Base-by-base conservation (phyloP, 2,329 filamentous ascomycete species). In the Pseudocercospora ulei region DNA sequence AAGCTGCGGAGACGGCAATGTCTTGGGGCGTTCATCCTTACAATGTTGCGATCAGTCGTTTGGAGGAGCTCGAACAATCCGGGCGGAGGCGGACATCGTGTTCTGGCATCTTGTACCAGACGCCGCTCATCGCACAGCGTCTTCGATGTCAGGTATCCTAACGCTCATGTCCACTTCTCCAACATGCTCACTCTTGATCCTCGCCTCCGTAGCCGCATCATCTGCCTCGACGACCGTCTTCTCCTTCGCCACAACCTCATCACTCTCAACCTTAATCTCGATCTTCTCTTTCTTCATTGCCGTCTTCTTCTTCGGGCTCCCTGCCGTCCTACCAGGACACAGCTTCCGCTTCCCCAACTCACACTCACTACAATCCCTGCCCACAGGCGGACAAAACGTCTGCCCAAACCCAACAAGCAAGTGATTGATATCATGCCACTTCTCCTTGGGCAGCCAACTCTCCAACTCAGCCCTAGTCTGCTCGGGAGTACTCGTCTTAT, bases 341-440 rank as follows among this genome's bases (percentile, higher is more conserved):
- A 96, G 61, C 3, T 83, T 83, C 19, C 69, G 69, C 12, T 80
- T 66, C 0, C 83, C 83, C 33, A 96, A 64, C 48, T 82, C 80
- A 63, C 90, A 98, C 33, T 90, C 80, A 11, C 84, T 86, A 63
- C 90, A 98, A 51, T 72, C 76, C 47, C 79, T 70, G 0, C 82
- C 83, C 1, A 88, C 75, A 1, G 86, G 85, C 47, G 85, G 65
- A 58, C 87, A 95, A 13, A 90, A 76, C 1, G 78, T 83, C 70
- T 95, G 87, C 0, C 87, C 87, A 46, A 93, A 70, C 0, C 87
- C 87, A 19, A 95, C 87, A 24, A 95, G 70, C 60, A 94, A 63
- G 64, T 80, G 78, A 62, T 95, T 95, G 60, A 95, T 92, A 62
- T 93, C 84, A 61, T 83, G 81, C 87, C 87, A 95, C 54, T 75